Base-by-base conservation (phyloP, 805 yeast genomes). In the Starmerella bacillaris region DNA sequence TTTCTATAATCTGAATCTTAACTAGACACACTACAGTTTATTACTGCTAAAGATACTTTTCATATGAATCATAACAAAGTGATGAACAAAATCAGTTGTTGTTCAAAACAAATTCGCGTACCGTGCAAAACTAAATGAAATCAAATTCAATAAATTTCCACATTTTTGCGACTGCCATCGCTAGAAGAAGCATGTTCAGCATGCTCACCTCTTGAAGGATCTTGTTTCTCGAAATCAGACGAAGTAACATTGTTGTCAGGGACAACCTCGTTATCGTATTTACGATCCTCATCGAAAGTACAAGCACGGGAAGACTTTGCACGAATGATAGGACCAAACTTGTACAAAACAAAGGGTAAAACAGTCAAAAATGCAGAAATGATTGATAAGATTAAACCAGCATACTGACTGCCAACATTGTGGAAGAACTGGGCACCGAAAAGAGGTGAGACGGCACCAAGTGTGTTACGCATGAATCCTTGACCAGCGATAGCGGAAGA, bases 401-500 rank as follows among this genome's bases (percentile, higher is more conserved):
- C 94, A 92, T 92, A 80, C 47, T 69, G 78, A 44, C 74, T 68
- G 27, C 72, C 72, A 49, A 83, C 60, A 30, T 64, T 72, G 15
- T 65, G 53, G 59, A 76, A 74, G 92, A 83, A 78, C 57, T 82
- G 94, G 16, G 72, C 68, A 1, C 83, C 78, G 58, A 83, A 82
- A 39, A 83, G 61, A 37, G 94, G 94, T 64, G 83, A 74, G 16
- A 73, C 78, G 5, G 80, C 72, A 6, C 92, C 80, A 41, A 77
- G 53, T 21, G 74, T 45, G 51, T 79, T 80, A 58, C 94, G 68
- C 38, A 74, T 56, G 49, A 83, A 61, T 52, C 78, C 80, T 57
- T 82, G 83, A 11, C 93, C 94, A 24, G 93, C 93, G 41, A 80
- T 56, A 3, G 92, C 86, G n/a, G 86, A 74, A 0, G 94, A 93